Evolutionary conservation across 1,139 yeast genomes (phyloP), one percentile per base, ranked within the genome.

Genomic region (Diutina siamensis): DNA sequence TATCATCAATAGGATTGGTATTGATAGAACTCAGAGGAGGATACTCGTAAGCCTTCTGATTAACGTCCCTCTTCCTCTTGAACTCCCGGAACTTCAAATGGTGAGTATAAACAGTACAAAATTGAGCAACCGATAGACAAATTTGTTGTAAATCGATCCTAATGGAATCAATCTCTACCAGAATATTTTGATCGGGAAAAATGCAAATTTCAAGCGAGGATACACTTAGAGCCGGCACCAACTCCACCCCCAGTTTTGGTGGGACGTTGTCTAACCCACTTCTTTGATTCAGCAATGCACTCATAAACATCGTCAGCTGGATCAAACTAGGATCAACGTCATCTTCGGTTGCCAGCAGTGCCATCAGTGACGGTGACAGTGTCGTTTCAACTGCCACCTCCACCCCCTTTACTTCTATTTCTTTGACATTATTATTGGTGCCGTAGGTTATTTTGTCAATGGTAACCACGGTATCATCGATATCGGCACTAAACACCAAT

Each of bases 371-470:
- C 19, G 15, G 21, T 12, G 13, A 9, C 15, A n/a, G 15, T 4
- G 18, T 13, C 7, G 15, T 13, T 21, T 21, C 40, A 4, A 17
- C 25, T 2, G 15, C 10, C 4, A 74, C 51, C 28, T 57, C 58
- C 0, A 77, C 54, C 1, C 75, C 79, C 1, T 56, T 50, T 0
- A 76, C 51, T 3, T 55, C 57, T 1, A 78, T 56, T 1, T 63
- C 58, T 47, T 84, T 64, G 0, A 67, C 55, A 0, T 83, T 82
- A 48, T 76, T 74, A 4, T 59, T 59, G 2, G 77, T 72, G 4
- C 58, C 59, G 35, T 80, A 58, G 0, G 57, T 48, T 1, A 71
- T 60, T 12, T 63, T 58, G 3, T 69, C 74, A 0, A 80, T 56
- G 34, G 63, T 62, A 2, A 78, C 47, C 45, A 71, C 65, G 35